A percentile compares a stretch with the other conserved stretches of the same genome.
These are phyloP conservation scores for Harringtonia lauricola DNA, from an alignment of 2,329 filamentous ascomycete genomes.

Conservation along the genomic window DNA sequence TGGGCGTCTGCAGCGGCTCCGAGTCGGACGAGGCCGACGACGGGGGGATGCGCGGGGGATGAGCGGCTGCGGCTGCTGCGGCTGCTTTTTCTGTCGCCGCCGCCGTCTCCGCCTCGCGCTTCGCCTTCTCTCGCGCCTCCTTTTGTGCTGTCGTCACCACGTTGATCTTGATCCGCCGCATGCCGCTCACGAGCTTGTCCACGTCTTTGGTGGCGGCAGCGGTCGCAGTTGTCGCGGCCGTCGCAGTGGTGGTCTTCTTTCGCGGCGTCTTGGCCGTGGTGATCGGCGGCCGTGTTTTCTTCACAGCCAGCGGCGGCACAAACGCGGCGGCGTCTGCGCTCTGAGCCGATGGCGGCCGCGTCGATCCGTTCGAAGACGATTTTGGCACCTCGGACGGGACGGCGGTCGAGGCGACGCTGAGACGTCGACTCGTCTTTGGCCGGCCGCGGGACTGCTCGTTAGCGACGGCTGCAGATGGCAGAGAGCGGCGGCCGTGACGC, in stretches of 20 bases:
- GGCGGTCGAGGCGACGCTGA: slow-evolving; percentile 35
- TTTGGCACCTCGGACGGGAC: slow-evolving; percentile 8
- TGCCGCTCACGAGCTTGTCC: slow-evolving; percentile 43
- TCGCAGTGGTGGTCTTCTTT: slow-evolving; percentile 21
- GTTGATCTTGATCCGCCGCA: slow-evolving; percentile 55
- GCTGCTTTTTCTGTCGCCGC: not conserved
- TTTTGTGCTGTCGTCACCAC: slow-evolving; percentile 47
- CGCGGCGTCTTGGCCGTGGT: too few species aligned
- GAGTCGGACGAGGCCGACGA: not conserved
- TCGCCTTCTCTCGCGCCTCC: slow-evolving; percentile 33
- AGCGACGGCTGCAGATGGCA: too few species aligned
- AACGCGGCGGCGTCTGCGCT: slow-evolving; percentile 22
- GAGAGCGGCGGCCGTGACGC: not conserved
- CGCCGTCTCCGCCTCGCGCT: not conserved
- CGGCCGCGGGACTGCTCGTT: slow-evolving; percentile 10
- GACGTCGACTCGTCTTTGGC: slow-evolving; percentile 29
- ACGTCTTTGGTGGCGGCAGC: slow-evolving; percentile 27
- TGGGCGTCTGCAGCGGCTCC: not conserved
- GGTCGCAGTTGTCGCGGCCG: not conserved
- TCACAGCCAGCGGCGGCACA: too few species aligned
- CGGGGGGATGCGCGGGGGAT: too few species aligned
- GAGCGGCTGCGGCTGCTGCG: too few species aligned
- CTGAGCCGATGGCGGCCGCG: slow-evolving; percentile 28
- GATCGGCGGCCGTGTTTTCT: slow-evolving; percentile 44
- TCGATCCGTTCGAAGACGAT: not conserved